phyloP scores from a whole-genome alignment of 177 flowering plant species.

The Vitis hybrid region DNA sequence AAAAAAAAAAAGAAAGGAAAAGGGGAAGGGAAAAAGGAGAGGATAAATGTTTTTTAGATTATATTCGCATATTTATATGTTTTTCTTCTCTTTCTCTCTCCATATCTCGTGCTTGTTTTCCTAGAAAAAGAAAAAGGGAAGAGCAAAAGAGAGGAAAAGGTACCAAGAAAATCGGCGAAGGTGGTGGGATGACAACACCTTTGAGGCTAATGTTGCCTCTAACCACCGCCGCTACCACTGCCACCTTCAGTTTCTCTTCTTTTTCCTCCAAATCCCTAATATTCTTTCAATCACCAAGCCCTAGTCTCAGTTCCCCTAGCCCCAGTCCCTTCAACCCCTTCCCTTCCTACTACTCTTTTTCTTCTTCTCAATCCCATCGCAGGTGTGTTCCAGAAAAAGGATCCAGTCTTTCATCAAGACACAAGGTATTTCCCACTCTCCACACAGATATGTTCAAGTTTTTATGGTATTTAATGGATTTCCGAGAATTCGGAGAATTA shows the following conservation, averaged over 20 bases:
- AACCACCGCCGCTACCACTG: not conserved
- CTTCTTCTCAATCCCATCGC: no score
- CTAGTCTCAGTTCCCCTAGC: conserved; percentile 7
- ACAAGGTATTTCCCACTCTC: no score
- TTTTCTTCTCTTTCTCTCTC: no score
- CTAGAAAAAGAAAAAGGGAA: no score
- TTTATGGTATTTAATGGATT: not conserved
- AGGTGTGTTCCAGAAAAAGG: no score
- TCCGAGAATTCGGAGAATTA: conserved; percentile 8
- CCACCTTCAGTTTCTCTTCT: not conserved
- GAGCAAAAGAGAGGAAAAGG: conserved; percentile 2
- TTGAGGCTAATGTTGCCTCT: conserved; percentile 24
- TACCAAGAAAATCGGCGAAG: not conserved
- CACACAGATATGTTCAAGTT: not conserved
- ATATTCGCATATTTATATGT: no score
- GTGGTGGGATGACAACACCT: conserved; percentile 6
- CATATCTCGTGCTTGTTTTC: no score
- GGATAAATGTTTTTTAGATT: not conserved
- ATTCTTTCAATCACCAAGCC: conserved; percentile 2
- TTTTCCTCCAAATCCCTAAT: conserved; percentile 7
- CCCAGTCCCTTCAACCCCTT: conserved; percentile 4
- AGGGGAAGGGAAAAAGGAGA: not conserved
- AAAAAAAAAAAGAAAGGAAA: not conserved
- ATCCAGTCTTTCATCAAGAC: no score
- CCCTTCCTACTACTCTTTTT: no score